A percentile compares a stretch with the other conserved stretches of the same genome.
Conservation (phyloP, 2,329 filamentous ascomycete species). For the Diplodia sapinea region DNA sequence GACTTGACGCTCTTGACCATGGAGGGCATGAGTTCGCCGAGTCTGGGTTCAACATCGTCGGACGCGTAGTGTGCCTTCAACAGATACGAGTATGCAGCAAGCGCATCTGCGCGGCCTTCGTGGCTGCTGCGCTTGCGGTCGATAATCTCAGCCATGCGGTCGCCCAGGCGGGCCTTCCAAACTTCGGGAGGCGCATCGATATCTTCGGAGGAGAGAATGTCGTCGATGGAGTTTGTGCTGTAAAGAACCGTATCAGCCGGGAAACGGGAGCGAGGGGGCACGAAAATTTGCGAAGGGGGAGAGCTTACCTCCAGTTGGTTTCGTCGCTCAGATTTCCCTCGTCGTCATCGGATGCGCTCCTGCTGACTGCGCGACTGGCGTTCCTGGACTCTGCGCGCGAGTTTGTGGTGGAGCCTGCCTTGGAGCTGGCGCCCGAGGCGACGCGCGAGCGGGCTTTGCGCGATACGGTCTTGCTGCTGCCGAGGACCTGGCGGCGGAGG, state of each 20-base stretch:
- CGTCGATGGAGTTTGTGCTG: conserved; percentile 71
- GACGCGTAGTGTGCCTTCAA: conserved; percentile 72
- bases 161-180: conserved; percentile 68
- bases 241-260: conserved; percentile 1
- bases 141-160: conserved; percentile 73
- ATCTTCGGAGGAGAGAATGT: conserved; percentile 62
- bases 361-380: conserved; percentile 58
- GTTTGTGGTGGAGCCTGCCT: conserved; percentile 61
- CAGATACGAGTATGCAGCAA: conserved; percentile 67
- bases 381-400: conserved; percentile 64
- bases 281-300: neutral
- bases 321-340: conserved; percentile 65
- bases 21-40: conserved; percentile 67
- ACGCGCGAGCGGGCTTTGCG: conserved; percentile 67
- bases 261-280: neutral
- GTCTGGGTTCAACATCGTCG: conserved; percentile 64
- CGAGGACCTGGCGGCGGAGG: conserved; percentile 69
- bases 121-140: conserved; percentile 79
- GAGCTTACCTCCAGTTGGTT: conserved; percentile 60
- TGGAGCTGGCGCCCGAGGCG: conserved; percentile 63
- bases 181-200: conserved; percentile 55
- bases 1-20: conserved; percentile 74
- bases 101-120: conserved; percentile 69
- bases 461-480: conserved; percentile 74
- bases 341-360: conserved; percentile 69